Base-by-base conservation (phyloP, 345 rosid genomes). In the Erodium maritimum region DNA sequence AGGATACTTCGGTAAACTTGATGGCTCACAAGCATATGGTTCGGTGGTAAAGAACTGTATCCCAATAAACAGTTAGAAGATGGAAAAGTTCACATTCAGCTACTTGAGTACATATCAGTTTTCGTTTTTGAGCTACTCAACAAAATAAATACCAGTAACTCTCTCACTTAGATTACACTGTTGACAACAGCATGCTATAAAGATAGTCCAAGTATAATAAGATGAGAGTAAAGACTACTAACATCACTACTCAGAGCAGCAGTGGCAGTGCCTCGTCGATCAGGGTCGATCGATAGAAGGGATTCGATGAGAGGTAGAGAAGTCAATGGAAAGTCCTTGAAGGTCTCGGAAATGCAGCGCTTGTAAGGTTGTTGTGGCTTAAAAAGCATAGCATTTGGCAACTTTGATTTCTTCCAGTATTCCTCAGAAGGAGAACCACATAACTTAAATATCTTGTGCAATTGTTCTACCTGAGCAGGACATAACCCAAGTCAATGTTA, bases 381-480 rank as follows among this genome's bases (percentile, higher is more conserved):
- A 75, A 80, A 87, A 24, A 87, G 76, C 6, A 85, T 83, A 17
- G 93, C 87, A 52, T 90, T 90, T 21, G 93, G 90, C 70, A 87
- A 77, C 67, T 81, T 90, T 42, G 78, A 74, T 70, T 85, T 90
- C 77, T 79, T 85, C 95, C 95, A 87, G 63, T 90, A 90, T 42
- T 74, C 86, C 67, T 90, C 95, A 1, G 93, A 75, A 33, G 97
- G 97, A 17, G 93, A 87, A 54, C 95, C 97, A 69, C 97, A 90
- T 66, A 87, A 74, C 69, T 87, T 90, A 53, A 83, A 90, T 69
- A 90, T 83, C 87, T 83, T 87, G 71, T 87, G 93, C 55, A 90
- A 81, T 70, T 90, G 97, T 74, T 90, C 97, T 0, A 87, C 97
- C 97, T 87, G 71, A 51, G 65, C 18, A 73, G 45, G 56, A 54